Conservation (phyloP, 495 filamentous ascomycete genomes). For the Penicillium silybi region DNA sequence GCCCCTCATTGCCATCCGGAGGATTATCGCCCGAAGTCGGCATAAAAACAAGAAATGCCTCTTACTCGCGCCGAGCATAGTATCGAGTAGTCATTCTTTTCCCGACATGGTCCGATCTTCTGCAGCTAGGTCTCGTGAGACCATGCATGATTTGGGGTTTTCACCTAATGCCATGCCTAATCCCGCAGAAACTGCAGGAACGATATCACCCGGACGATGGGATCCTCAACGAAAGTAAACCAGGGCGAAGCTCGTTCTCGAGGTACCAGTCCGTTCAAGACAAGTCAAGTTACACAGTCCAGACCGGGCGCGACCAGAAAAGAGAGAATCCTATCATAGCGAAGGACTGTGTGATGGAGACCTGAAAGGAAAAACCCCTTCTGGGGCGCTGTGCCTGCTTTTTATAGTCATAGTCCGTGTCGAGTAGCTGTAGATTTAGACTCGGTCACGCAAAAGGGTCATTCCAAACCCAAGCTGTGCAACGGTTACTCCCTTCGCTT, state of each 20-base stretch:
- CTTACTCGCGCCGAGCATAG: neutral
- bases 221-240: neutral
- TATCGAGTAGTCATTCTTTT: neutral
- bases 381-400: neutral
- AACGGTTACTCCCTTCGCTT: slow-evolving; percentile 13
- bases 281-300: slow-evolving; percentile 23
- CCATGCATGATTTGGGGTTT: neutral
- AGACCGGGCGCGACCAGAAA: neutral
- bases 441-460: neutral
- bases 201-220: neutral
- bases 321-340: slow-evolving; percentile 13
- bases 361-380: slow-evolving; percentile 5
- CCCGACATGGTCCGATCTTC: neutral
- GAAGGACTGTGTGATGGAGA: slow-evolving; percentile 15
- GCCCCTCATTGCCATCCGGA: slow-evolving; percentile 13
- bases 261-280: slow-evolving; percentile 9
- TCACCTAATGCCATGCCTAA: neutral
- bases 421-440: neutral
- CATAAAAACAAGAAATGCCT: slow-evolving; percentile 13
- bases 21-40: slow-evolving; percentile 9
- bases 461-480: slow-evolving; percentile 16
- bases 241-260: neutral
- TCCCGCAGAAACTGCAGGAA: neutral
- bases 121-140: neutral
- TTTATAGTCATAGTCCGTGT: slow-evolving; percentile 1